Evolutionary conservation across 2,329 filamentous ascomycete species (phyloP).

Genomic region (Dactylonectria estremocensis): DNA sequence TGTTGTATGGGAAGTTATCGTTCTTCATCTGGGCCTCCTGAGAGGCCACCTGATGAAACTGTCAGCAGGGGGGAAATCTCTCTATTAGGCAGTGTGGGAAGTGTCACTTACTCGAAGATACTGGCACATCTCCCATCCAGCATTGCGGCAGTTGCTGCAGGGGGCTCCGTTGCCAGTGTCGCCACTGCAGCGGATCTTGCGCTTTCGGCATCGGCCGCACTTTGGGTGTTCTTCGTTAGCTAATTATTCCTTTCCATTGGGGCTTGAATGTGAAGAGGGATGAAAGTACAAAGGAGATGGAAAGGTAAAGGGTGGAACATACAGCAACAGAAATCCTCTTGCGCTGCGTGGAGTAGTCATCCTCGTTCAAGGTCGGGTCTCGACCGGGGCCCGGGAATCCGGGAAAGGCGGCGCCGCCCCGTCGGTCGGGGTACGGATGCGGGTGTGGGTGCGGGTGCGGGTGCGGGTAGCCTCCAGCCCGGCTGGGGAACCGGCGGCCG

Average conservation of each 20-base stretch:
- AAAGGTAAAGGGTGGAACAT: conserved; percentile 50
- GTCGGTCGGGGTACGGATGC: conserved; percentile 41
- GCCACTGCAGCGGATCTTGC: conserved; percentile 96
- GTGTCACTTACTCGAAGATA: conserved; percentile 80
- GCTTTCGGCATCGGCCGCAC: conserved; percentile 91
- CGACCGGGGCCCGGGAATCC: conserved; percentile 33
- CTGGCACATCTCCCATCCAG: conserved; percentile 79
- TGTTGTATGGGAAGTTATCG: conserved; percentile 48
- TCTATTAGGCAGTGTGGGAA: not conserved
- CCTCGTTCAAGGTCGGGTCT: conserved; percentile 51
- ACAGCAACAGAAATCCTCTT: conserved; percentile 74
- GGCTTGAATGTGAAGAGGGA: not conserved
- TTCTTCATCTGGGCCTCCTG: conserved; percentile 50
- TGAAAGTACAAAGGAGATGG: not conserved
- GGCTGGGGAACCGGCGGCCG: conserved; percentile 35
- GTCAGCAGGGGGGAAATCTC: not conserved
- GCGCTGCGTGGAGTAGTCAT: conserved; percentile 62
- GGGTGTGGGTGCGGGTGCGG: conserved; percentile 36
- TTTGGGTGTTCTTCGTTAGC: conserved; percentile 56
- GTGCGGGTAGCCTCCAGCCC: conserved; percentile 36
- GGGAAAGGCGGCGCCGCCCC: conserved; percentile 31
- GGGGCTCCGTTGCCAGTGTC: conserved; percentile 82
- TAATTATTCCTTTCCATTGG: not conserved
- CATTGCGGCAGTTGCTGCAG: conserved; percentile 87
- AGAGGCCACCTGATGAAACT: conserved; percentile 50